These are phyloP conservation scores for Aspergillus biplanus DNA, from an alignment of 495 filamentous ascomycete species.

Conservation along the genomic window DNA sequence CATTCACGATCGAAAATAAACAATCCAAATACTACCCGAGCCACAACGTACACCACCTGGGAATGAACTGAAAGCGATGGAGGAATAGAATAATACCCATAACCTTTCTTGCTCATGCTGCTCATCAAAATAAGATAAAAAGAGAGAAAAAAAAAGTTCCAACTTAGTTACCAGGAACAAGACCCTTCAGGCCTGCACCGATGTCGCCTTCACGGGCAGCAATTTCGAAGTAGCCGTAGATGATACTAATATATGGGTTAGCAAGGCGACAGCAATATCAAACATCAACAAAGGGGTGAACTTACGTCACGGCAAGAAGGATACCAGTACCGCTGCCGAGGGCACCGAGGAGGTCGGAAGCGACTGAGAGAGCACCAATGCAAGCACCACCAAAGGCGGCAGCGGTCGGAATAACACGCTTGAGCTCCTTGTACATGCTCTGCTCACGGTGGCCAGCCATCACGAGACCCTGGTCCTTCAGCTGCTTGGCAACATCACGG, in stretches of 20 bases:
- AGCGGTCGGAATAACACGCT: slow-evolving; percentile 97
- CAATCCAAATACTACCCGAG: slow-evolving; percentile 24
- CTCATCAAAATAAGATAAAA: slow-evolving; percentile 35
- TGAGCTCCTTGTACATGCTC: slow-evolving; percentile 99
- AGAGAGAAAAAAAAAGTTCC: slow-evolving; percentile 12
- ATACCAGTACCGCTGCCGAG: slow-evolving; percentile 98
- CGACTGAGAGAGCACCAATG: slow-evolving; percentile 96
- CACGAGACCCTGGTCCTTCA: slow-evolving; percentile 98
- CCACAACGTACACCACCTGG: slow-evolving; percentile 33
- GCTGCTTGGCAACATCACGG: slow-evolving; percentile 98
- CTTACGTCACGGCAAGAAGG: slow-evolving; percentile 97
- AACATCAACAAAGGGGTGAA: slow-evolving; percentile 28
- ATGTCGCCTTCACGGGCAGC: slow-evolving; percentile 98
- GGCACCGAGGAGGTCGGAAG: slow-evolving; percentile 93
- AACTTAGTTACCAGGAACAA: slow-evolving; percentile 62
- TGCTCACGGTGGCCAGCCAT: slow-evolving; percentile 99
- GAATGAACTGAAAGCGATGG: slow-evolving; percentile 31
- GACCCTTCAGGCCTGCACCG: slow-evolving; percentile 81
- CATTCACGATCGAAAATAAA: slow-evolving; percentile 17
- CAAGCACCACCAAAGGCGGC: slow-evolving; percentile 98
- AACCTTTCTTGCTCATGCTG: slow-evolving; percentile 40
- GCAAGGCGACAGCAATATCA: slow-evolving; percentile 13
- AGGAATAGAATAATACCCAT: slow-evolving; percentile 29
- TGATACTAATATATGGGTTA: slow-evolving; percentile 66
- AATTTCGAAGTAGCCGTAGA: slow-evolving; percentile 99